Conservation (phyloP, 164 flowering plant genomes). For the Berberis vulgaris region DNA sequence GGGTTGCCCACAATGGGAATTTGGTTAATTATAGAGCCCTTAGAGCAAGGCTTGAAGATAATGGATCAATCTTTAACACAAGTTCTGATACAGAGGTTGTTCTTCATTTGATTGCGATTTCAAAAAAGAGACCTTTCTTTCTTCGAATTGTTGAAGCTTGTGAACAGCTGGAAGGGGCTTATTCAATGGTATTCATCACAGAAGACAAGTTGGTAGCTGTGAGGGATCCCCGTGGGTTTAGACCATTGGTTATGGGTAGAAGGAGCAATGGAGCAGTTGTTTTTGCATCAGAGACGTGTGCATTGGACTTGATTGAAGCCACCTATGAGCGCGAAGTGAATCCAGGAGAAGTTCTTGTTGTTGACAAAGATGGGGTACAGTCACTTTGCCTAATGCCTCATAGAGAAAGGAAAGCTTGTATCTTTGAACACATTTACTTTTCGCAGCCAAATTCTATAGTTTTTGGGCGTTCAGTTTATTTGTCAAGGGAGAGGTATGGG, state of each 20-base stretch:
- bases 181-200: conserved; percentile 58
- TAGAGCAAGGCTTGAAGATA: too few relatives aligned
- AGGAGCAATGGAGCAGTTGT: conserved; percentile 73
- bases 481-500: conserved; percentile 48
- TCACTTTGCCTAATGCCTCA: not conserved
- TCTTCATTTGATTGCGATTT: too few relatives aligned
- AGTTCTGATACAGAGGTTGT: too few relatives aligned
- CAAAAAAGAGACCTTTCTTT: too few relatives aligned
- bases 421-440: conserved; percentile 47
- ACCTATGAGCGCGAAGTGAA: conserved; percentile 71
- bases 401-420: not conserved
- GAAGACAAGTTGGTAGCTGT: conserved; percentile 87
- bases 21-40: too few relatives aligned
- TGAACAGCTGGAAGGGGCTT: too few relatives aligned
- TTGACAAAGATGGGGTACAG: not conserved
- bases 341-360: conserved; percentile 62
- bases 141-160: too few relatives aligned
- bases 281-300: conserved; percentile 90
- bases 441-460: conserved; percentile 73
- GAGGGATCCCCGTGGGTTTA: conserved; percentile 71
- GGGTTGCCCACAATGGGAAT: too few relatives aligned
- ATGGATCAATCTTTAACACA: too few relatives aligned
- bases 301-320: conserved; percentile 86
- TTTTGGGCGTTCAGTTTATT: conserved; percentile 75
- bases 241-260: conserved; percentile 90